A percentile compares a stretch with the other conserved stretches of the same genome.
phyloP scores from a whole-genome alignment of 1,284 basidiomycete genomes.

The Singerocomus rubriflavus region DNA sequence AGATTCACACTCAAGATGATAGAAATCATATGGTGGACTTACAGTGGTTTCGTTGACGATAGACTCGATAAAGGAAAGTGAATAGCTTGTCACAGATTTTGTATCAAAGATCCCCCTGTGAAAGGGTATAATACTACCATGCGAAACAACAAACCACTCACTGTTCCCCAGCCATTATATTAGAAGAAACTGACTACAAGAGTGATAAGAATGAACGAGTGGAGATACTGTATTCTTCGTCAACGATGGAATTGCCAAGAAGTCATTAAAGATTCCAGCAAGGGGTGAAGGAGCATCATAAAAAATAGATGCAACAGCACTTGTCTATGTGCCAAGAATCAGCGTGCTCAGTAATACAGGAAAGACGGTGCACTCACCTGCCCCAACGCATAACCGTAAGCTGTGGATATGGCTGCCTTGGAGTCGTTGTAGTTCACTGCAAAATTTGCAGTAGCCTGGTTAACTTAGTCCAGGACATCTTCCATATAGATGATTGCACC shows the following conservation, averaged over 20 bases:
- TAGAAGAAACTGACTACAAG: slow-evolving; percentile 6
- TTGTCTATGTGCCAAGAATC: slow-evolving; percentile 26
- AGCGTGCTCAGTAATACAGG: not conserved
- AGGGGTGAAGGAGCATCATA: slow-evolving; percentile 46
- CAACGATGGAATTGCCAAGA: slow-evolving; percentile 33
- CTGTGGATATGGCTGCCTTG: slow-evolving; percentile 49
- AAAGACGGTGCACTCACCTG: not conserved
- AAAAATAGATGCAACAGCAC: slow-evolving; percentile 40
- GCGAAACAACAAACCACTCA: not conserved
- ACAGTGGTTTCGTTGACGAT: slow-evolving; percentile 14
- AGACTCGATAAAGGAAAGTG: slow-evolving; percentile 2
- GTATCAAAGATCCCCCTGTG: slow-evolving; percentile 13
- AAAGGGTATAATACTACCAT: not conserved
- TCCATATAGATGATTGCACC: slow-evolving; percentile 44
- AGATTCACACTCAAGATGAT: not conserved
- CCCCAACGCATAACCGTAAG: slow-evolving; percentile 39
- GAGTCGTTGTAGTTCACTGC: slow-evolving; percentile 45
- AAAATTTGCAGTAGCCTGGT: slow-evolving; percentile 15
- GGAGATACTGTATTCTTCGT: slow-evolving; percentile 27
- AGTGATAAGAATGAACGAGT: slow-evolving; percentile 36
- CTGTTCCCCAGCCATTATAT: slow-evolving; percentile 9
- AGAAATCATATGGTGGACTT: not conserved
- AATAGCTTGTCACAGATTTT: slow-evolving; percentile 4
- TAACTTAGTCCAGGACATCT: slow-evolving; percentile 16
- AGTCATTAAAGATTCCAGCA: slow-evolving; percentile 45